Percentiles rank a stretch among this genome's conserved stretches.
Conservation (phyloP, 108 stramenopile species). For the Schizochytrium sp. region DNA sequence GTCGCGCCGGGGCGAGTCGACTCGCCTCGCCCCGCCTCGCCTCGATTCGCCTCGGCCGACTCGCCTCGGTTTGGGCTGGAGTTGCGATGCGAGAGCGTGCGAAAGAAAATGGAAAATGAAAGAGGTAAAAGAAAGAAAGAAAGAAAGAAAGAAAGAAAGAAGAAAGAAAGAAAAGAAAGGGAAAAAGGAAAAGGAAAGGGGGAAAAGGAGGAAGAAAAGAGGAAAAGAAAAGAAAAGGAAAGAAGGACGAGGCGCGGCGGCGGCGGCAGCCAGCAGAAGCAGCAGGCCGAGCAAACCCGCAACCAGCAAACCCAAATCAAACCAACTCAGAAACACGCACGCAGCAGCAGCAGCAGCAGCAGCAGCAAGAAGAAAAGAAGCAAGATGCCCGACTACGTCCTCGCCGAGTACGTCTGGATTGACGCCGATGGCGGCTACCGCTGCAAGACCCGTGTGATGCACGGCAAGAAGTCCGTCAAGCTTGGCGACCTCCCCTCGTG, state of each 20-base stretch:
- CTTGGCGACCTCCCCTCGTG: constrained; percentile 69
- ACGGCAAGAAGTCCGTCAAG: not conserved
- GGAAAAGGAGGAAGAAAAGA: not conserved
- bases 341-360: not conserved
- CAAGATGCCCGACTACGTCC: constrained; percentile 26
- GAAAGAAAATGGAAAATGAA: not conserved
- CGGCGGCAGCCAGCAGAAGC: no score
- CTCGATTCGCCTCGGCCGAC: no score
- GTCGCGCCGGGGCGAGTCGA: no score
- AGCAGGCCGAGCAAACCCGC: no score
- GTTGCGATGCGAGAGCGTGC: not conserved
- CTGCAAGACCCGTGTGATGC: constrained; percentile 14
- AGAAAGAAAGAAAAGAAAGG: not conserved
- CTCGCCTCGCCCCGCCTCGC: no score
- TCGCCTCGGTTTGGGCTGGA: no score
- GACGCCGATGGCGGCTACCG: constrained; percentile 48
- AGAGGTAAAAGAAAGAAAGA: not conserved
- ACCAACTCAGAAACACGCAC: no score
- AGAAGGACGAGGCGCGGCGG: not conserved
- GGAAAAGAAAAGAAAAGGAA: not conserved
- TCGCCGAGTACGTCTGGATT: constrained; percentile 82
- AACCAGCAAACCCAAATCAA: no score
- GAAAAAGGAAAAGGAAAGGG: not conserved
- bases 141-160: not conserved
- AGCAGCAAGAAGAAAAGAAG: not conserved